These are phyloP conservation scores for Arabidopsis arenosa DNA, from an alignment of 345 rosid species.

Conservation along the genomic window DNA sequence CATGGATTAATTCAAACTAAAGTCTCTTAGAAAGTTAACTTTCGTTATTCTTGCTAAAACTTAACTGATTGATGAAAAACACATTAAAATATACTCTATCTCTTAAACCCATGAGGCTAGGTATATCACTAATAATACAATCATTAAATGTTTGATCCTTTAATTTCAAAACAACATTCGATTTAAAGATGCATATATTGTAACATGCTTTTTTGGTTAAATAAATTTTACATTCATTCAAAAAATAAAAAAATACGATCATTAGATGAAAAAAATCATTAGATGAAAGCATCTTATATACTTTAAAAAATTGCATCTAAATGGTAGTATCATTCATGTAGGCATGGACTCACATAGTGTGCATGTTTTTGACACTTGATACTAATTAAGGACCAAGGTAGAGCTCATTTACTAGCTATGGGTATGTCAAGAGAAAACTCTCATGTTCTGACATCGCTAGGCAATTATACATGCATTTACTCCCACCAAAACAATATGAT, in stretches of 20 bases:
- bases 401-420: background rate
- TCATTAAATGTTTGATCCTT: background rate
- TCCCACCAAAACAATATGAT: no score
- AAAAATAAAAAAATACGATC: no score
- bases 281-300: background rate
- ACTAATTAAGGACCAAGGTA: background rate
- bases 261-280: background rate
- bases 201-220: no score
- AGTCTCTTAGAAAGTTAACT: background rate
- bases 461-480: no score
- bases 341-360: background rate
- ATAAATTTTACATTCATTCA: no score
- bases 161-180: no score
- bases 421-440: background rate
- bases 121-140: background rate
- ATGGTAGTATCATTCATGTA: background rate
- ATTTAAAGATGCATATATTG: no score
- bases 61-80: background rate
- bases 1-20: background rate
- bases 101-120: background rate
- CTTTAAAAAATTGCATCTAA: background rate
- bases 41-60: constrained; percentile 3
- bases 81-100: background rate
- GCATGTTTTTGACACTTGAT: background rate
- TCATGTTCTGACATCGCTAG: background rate